These are phyloP conservation scores for Trichoderma asperellum DNA, from an alignment of 2,329 filamentous ascomycete genomes.

Conservation along the genomic window DNA sequence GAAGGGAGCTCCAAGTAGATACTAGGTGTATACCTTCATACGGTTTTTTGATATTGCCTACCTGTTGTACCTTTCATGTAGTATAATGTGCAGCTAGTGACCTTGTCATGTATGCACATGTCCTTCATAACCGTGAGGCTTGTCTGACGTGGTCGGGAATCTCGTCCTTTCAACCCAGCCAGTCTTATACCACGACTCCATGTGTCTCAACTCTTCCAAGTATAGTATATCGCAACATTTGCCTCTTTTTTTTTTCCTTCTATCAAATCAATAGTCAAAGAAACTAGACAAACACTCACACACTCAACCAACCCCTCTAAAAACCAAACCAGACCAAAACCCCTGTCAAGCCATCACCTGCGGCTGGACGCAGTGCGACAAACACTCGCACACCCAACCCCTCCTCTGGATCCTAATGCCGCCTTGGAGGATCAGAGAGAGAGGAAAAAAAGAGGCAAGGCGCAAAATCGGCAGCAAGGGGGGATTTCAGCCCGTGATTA, in stretches of 20 bases:
- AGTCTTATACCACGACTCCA: background rate
- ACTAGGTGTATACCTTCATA: background rate
- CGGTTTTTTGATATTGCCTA: no score
- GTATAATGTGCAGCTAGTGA: background rate
- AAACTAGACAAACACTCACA: background rate
- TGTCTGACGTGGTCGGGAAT: constrained; percentile 4
- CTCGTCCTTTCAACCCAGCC: background rate
- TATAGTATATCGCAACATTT: no score
- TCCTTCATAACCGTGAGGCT: background rate
- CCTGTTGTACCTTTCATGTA: constrained; percentile 9
- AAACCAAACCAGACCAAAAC: background rate
- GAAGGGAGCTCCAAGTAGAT: no score
- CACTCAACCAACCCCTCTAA: background rate
- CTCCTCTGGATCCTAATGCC: background rate
- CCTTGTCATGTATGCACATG: background rate
- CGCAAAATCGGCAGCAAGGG: background rate
- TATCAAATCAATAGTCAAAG: background rate
- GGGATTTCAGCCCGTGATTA: background rate
- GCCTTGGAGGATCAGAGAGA: background rate
- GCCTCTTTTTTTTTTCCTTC: background rate
- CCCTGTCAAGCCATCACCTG: constrained; percentile 18
- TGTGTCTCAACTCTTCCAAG: background rate
- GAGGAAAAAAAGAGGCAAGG: no score
- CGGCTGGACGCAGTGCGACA: constrained; percentile 10
- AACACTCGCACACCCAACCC: background rate